Percentiles rank a stretch among this genome's conserved stretches.
Evolutionary conservation across 176 grass and related monocot genomes (phyloP).

Genomic region (Aegilops longissima): DNA sequence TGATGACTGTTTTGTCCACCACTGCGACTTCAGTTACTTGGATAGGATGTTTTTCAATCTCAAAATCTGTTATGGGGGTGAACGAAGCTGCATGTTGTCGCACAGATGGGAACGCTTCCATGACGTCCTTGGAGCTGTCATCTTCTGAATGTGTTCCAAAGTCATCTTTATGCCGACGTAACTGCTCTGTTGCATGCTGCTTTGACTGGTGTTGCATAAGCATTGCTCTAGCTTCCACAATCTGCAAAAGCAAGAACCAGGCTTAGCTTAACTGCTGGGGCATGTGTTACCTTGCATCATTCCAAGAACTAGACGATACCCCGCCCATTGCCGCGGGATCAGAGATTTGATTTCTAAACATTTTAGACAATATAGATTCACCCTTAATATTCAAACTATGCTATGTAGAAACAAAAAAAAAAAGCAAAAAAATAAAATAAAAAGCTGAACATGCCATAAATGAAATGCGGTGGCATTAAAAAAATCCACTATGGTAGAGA

Average conservation of each 20-base stretch:
- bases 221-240: constrained; percentile 90
- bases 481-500: no score
- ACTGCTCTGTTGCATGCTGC: constrained; percentile 43
- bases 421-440: no score
- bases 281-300: background rate
- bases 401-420: no score
- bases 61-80: constrained; percentile 51
- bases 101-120: constrained; percentile 24
- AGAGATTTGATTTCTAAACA: no score
- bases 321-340: no score
- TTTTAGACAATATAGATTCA: no score
- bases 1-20: constrained; percentile 73
- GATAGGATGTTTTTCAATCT: constrained; percentile 65
- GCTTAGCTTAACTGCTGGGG: constrained; percentile 15
- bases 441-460: no score
- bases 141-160: constrained; percentile 16
- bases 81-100: constrained; percentile 25
- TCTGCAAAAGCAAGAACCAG: constrained; percentile 51
- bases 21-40: constrained; percentile 54
- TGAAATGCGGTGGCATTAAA: no score
- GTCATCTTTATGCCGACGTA: constrained; percentile 37
- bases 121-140: constrained; percentile 36
- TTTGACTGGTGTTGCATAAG: constrained; percentile 78
- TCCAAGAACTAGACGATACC: background rate
- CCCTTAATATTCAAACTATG: no score